Conservation (phyloP, 1,284 basidiomycete species). For the Acaromyces ingoldii region DNA sequence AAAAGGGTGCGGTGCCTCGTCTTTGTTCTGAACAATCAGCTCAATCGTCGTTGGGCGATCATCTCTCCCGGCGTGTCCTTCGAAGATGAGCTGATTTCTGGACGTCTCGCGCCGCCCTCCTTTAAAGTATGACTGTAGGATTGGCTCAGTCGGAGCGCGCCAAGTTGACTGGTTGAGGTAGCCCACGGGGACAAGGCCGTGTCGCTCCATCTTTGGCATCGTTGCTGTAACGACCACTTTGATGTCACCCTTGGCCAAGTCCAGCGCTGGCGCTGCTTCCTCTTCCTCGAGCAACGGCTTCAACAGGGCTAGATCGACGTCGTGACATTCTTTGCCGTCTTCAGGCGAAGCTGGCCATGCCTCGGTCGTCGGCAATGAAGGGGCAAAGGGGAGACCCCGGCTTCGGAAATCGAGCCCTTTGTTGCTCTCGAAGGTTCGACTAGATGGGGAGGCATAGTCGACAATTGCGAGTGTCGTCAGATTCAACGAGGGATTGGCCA, state of each 20-base stretch:
- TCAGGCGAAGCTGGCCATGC: neutral
- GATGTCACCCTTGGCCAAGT: conserved; percentile 11
- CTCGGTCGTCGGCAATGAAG: neutral
- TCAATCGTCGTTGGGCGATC: no score
- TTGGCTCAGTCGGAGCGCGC: no score
- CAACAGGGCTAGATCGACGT: conserved; percentile 12
- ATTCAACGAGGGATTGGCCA: neutral
- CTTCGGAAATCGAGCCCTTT: neutral
- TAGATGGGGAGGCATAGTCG: neutral
- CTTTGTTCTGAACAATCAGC: conserved; percentile 48
- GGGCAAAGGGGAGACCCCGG: neutral
- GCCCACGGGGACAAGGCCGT: conserved; percentile 15
- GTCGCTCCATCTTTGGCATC: conserved; percentile 13
- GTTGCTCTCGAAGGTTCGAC: neutral
- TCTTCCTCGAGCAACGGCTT: conserved; percentile 17
- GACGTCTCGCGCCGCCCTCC: no score
- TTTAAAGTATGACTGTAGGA: no score
- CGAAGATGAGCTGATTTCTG: no score
- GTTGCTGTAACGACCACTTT: conserved; percentile 13
- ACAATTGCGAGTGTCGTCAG: conserved; percentile 1
- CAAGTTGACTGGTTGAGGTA: conserved; percentile 18
- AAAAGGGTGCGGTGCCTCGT: conserved; percentile 56
- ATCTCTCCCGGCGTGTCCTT: no score
- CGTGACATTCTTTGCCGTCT: conserved; percentile 13
- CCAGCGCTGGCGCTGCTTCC: conserved; percentile 12